Conservation (phyloP, 1,284 basidiomycete species). For the Puccinia triticina region DNA sequence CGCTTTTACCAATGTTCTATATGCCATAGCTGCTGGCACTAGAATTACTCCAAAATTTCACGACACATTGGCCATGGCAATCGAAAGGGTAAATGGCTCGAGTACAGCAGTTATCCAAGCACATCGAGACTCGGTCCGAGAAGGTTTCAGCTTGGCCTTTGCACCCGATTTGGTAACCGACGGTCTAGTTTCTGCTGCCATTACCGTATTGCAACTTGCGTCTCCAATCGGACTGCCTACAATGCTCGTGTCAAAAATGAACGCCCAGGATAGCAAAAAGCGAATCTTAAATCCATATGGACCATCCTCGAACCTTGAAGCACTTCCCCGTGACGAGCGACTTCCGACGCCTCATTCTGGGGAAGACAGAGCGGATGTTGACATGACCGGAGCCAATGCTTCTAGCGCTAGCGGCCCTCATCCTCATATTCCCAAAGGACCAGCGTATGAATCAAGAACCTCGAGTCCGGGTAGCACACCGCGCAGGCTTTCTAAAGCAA, state of each 20-base stretch:
- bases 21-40: conserved; percentile 21
- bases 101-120: conserved; percentile 50
- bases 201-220: conserved; percentile 46
- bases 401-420: background rate
- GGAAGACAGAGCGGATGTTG: conserved; percentile 40
- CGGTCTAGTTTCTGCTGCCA: conserved; percentile 45
- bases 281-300: background rate
- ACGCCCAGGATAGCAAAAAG: background rate
- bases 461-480: conserved; percentile 31
- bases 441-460: conserved; percentile 12
- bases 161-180: conserved; percentile 49
- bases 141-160: conserved; percentile 48
- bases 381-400: conserved; percentile 28
- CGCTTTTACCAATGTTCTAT: conserved; percentile 43
- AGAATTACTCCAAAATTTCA: conserved; percentile 28
- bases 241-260: background rate
- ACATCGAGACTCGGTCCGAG: conserved; percentile 49
- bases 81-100: conserved; percentile 47
- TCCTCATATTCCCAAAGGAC: conserved; percentile 3
- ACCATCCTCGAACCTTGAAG: conserved; percentile 9
- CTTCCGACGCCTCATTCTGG: conserved; percentile 24
- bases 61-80: conserved; percentile 35
- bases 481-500: conserved; percentile 8
- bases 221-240: conserved; percentile 26
- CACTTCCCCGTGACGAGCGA: background rate